Evolutionary conservation across 2,329 filamentous ascomycete genomes (phyloP).

Genomic region (Xylaria digitata): DNA sequence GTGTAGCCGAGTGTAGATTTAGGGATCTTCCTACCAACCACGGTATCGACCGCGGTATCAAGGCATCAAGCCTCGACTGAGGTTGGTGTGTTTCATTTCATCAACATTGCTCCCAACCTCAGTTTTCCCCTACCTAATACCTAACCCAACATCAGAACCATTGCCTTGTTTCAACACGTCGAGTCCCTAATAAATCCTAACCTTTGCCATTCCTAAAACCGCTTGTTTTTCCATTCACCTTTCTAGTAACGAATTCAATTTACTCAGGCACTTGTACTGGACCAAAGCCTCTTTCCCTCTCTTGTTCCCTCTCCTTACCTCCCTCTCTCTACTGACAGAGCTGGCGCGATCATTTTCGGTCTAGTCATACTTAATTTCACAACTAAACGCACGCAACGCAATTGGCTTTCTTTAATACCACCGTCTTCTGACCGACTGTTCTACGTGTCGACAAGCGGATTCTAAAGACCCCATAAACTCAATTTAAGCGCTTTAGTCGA

Average conservation of each 20-base stretch:
- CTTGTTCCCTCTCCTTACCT: constrained; percentile 3
- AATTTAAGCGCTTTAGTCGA: not conserved
- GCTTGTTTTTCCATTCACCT: not conserved
- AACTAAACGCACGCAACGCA: constrained; percentile 11
- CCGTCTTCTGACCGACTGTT: constrained; percentile 4
- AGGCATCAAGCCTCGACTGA: no score
- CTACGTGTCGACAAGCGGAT: constrained; percentile 1
- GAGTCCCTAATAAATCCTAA: constrained; percentile 20
- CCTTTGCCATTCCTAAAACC: constrained; percentile 1
- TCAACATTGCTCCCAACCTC: constrained; percentile 27
- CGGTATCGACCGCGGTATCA: not conserved
- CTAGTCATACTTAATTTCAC: constrained; percentile 22
- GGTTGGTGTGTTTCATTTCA: constrained; percentile 25
- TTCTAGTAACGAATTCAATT: not conserved
- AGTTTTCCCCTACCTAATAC: constrained; percentile 14
- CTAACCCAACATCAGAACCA: not conserved
- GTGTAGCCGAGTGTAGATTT: not conserved
- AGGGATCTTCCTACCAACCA: constrained; percentile 14
- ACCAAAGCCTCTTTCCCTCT: not conserved
- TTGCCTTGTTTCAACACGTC: constrained; percentile 14
- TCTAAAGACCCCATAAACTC: not conserved
- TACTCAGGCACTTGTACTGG: not conserved
- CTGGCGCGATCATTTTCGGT: constrained; percentile 23
- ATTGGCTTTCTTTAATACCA: constrained; percentile 5
- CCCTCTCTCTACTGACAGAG: constrained; percentile 26